Evolutionary conservation across 2,329 filamentous ascomycete species (phyloP), one percentile per base, ranked within the genome.

Genomic region (Fusarium denticulatum): DNA sequence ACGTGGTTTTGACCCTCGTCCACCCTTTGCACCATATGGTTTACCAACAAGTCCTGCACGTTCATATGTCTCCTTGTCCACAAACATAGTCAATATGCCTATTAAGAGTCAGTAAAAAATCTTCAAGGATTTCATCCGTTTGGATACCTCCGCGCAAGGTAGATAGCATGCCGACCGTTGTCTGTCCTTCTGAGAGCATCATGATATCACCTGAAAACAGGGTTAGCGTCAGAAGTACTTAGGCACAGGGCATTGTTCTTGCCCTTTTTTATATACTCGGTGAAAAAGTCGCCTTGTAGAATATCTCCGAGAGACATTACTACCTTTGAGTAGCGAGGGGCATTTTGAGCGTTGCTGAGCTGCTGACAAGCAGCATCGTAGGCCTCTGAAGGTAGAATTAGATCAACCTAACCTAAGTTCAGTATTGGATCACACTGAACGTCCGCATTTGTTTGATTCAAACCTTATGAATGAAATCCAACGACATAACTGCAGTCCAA

Each of bases 61-160:
- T 81, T 98, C 95, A 81, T 95, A 98, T 1, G 89, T 91, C 60
- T 95, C 91, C 75, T 92, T 94, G 72, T 94, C 92, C 32, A 98
- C 86, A 76, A 94, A 93, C 76, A 99, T 86, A 8, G 87, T 90
- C 39, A 99, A 85, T 2, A 89, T 83, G 1, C 94, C 94, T 93
- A 6, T 11, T 5, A 13, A 52, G 3, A 9, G 30, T 62, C 14
- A 79, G 63, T 22, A 53, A 10, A 32, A 57, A 39, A 40, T 10
- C 18, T 39, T 22, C 47, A 46, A 32, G 36, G 11, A 12, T 30
- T 15, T 14, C 3, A 28, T 7, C 16, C 24, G 12, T 34, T 43
- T 36, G 24, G 80, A 58, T 84, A 89, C 94, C 95, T 74, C 94
- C 88, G 64, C 84, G 86, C 3, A 98, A 83, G 0, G 88, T 88